Evolutionary conservation across 345 rosid genomes (phyloP).

Genomic region (Citrus maxima): DNA sequence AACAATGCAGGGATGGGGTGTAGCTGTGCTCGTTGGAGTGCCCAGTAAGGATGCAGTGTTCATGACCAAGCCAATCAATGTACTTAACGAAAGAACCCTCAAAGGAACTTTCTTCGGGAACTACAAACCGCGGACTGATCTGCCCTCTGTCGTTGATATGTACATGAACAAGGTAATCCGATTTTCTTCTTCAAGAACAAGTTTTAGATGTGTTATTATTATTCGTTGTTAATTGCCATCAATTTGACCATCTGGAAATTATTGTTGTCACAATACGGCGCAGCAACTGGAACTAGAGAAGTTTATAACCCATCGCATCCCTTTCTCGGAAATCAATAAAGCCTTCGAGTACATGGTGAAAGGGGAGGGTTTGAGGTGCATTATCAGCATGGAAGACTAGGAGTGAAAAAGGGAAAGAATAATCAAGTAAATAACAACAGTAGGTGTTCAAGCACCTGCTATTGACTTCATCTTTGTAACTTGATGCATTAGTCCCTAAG

Average conservation of each 20-base stretch:
- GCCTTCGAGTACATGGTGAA: constrained; percentile 50
- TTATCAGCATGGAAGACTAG: constrained; percentile 39
- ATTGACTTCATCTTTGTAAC: not conserved
- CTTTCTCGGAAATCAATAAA: constrained; percentile 49
- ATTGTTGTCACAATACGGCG: not conserved
- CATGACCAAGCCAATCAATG: constrained; percentile 26
- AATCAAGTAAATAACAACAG: not conserved
- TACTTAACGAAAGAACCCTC: constrained; percentile 30
- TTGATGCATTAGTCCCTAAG: no score
- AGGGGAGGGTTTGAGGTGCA: constrained; percentile 44
- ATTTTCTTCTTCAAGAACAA: not conserved
- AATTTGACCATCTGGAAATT: not conserved
- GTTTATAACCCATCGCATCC: constrained; percentile 44
- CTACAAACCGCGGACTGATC: constrained; percentile 28
- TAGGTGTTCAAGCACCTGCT: not conserved
- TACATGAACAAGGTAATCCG: constrained; percentile 25
- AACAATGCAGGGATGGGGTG: constrained; percentile 27
- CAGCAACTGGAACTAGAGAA: constrained; percentile 51
- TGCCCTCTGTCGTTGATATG: constrained; percentile 31
- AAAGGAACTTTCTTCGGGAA: constrained; percentile 34
- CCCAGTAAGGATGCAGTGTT: constrained; percentile 28
- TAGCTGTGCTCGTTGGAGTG: constrained; percentile 33
- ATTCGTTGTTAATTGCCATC: not conserved
- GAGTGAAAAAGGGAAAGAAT: not conserved
- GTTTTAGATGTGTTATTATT: not conserved